Evolutionary conservation across 129 eudicot genomes (phyloP).

Genomic region (Lactuca sativa): DNA sequence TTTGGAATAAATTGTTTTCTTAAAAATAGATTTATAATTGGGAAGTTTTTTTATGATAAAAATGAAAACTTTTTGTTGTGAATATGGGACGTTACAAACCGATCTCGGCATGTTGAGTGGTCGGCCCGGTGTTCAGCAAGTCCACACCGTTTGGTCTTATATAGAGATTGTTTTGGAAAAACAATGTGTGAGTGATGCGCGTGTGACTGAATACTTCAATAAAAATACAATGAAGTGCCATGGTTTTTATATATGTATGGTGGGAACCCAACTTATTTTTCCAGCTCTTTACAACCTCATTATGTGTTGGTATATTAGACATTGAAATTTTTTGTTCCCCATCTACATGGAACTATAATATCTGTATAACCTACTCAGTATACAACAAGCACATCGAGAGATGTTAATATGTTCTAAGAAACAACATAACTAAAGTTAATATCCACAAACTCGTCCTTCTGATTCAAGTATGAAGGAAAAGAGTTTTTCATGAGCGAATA

Average conservation of each 20-base stretch:
- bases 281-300: not conserved
- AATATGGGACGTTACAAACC: no score
- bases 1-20: no score
- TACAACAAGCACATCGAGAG: not conserved
- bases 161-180: no score
- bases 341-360: not conserved
- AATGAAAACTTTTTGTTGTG: no score
- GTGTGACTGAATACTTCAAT: not conserved
- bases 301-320: not conserved
- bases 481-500: not conserved
- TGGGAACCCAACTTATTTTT: not conserved
- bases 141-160: no score
- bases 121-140: no score
- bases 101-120: no score
- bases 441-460: conserved; percentile 3
- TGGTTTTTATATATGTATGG: not conserved
- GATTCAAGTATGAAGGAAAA: not conserved
- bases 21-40: no score
- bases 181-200: not conserved
- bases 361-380: not conserved
- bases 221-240: not conserved
- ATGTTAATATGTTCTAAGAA: conserved; percentile 4
- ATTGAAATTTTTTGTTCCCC: not conserved
- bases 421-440: conserved; percentile 2
- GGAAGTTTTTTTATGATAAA: no score